These are phyloP conservation scores for Mycena epipterygia DNA, from an alignment of 768 basidiomycete genomes.

Conservation along the genomic window DNA sequence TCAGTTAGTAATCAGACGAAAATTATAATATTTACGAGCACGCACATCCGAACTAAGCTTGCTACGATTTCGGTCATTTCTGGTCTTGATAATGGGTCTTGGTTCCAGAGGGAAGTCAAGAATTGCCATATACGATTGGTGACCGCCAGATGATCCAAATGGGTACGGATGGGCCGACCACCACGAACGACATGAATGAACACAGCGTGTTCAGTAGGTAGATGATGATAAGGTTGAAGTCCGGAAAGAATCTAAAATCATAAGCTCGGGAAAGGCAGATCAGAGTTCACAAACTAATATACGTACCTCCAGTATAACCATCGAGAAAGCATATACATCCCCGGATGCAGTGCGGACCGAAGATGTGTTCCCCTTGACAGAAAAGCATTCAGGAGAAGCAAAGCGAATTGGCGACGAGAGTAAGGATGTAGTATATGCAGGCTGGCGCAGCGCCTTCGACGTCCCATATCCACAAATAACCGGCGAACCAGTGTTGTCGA, in stretches of 20 bases:
- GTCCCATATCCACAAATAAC: slow-evolving; percentile 31
- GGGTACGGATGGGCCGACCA: slow-evolving; percentile 3
- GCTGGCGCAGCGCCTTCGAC: neutral
- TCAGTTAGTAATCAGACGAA: neutral
- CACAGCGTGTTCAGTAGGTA: slow-evolving; percentile 17
- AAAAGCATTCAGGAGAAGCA: slow-evolving; percentile 30
- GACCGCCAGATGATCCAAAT: neutral
- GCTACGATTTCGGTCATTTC: neutral
- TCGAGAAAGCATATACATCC: slow-evolving; percentile 33
- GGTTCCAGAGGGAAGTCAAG: slow-evolving; percentile 13
- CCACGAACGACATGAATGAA: slow-evolving; percentile 19
- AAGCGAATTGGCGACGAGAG: slow-evolving; percentile 22
- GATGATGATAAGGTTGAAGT: slow-evolving; percentile 28
- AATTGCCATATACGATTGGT: slow-evolving; percentile 16
- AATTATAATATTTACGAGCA: neutral
- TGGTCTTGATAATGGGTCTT: neutral
- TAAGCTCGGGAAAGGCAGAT: neutral
- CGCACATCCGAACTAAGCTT: neutral
- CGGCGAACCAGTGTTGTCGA: slow-evolving; percentile 3
- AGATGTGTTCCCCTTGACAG: neutral
- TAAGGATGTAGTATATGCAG: slow-evolving; percentile 12
- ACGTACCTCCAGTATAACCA: slow-evolving; percentile 32
- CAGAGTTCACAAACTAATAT: neutral
- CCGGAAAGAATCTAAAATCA: slow-evolving; percentile 22
- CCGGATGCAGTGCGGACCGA: neutral